These are phyloP conservation scores for Pseudocercospora pini-densiflorae DNA, from an alignment of 2,329 filamentous ascomycete species.

Conservation along the genomic window DNA sequence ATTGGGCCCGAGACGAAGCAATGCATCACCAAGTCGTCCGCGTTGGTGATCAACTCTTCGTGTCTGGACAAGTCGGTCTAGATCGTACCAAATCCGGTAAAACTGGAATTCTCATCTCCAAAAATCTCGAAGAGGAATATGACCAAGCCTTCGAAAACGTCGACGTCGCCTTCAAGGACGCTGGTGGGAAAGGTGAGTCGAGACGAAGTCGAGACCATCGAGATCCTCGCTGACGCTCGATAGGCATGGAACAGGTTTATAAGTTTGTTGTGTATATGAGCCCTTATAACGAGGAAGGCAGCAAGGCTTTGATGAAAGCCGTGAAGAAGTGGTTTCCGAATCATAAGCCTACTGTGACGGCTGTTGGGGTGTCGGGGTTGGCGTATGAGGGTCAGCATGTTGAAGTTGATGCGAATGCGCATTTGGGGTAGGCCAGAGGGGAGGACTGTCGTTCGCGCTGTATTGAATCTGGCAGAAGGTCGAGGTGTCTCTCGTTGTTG, in stretches of 20 bases:
- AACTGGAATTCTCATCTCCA: not conserved
- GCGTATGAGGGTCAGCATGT: conserved; percentile 3
- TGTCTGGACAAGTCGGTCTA: conserved; percentile 1
- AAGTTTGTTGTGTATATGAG: not conserved
- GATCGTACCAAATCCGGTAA: not conserved
- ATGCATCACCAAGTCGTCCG: not conserved
- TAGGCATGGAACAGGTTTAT: not conserved
- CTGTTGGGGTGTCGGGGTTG: not conserved
- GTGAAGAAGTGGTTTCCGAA: conserved; percentile 1
- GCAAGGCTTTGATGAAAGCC: not conserved
- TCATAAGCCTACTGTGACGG: conserved; percentile 1
- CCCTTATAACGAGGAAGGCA: not conserved
- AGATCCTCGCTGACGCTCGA: no score
- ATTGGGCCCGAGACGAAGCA: not conserved
- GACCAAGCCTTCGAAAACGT: conserved; percentile 3
- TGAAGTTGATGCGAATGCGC: conserved; percentile 9
- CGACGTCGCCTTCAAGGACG: not conserved
- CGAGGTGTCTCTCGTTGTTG: no score
- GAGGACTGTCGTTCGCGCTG: no score
- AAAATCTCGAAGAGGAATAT: not conserved
- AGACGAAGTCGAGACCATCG: no score
- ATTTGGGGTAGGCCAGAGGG: not conserved
- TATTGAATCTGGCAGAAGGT: no score
- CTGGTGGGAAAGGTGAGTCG: not conserved
- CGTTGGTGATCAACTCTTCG: not conserved